A percentile compares a stretch with the other conserved stretches of the same genome.
Conservation (phyloP, 2,329 filamentous ascomycete species). For the Sphaerulina musiva region DNA sequence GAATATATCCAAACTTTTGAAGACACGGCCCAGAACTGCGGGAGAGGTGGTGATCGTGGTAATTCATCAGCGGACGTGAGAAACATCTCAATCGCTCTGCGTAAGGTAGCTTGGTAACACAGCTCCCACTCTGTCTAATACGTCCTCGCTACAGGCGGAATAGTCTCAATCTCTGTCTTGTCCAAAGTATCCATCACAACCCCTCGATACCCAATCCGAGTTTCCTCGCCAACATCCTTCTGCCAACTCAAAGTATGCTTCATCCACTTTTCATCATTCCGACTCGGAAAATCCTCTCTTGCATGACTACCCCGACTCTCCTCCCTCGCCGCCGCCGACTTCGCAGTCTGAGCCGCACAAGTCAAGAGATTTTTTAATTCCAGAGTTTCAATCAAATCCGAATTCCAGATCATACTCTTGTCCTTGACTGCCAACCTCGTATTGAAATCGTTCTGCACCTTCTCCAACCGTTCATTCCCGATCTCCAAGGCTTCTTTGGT, state of each 20-base stretch:
- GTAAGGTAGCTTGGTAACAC: too few relatives aligned
- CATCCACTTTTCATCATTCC: slow-evolving; percentile 42
- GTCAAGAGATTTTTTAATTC: slow-evolving; percentile 44
- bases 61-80: not conserved
- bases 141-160: slow-evolving; percentile 29
- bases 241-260: slow-evolving; percentile 47
- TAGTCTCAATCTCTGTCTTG: slow-evolving; percentile 38
- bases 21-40: not conserved
- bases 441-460: slow-evolving; percentile 35
- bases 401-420: slow-evolving; percentile 46
- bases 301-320: slow-evolving; percentile 46
- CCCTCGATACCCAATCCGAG: slow-evolving; percentile 38
- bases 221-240: slow-evolving; percentile 34
- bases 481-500: slow-evolving; percentile 34
- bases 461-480: slow-evolving; percentile 33
- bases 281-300: slow-evolving; percentile 42
- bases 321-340: slow-evolving; percentile 38
- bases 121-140: slow-evolving; percentile 16
- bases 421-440: slow-evolving; percentile 37
- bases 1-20: not conserved
- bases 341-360: slow-evolving; percentile 44
- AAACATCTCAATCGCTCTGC: not conserved
- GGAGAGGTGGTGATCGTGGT: not conserved
- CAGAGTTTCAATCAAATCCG: slow-evolving; percentile 44
- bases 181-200: slow-evolving; percentile 42